These are phyloP conservation scores for Lactarius akahatsu DNA, from an alignment of 768 basidiomycete species.

Conservation along the genomic window DNA sequence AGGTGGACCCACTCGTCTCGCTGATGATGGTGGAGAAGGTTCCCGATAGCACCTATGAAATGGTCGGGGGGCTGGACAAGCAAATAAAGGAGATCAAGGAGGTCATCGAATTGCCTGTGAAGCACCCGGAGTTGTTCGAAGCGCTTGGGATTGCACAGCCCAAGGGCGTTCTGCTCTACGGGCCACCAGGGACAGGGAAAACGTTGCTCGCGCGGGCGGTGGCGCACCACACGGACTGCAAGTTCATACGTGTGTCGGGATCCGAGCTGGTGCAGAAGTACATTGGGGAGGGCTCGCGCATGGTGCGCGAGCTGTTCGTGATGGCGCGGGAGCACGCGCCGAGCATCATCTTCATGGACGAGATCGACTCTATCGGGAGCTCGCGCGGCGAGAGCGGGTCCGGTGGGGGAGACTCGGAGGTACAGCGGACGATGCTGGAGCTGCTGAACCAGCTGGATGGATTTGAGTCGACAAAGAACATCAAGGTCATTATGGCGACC, in stretches of 20 bases:
- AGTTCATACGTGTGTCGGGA: conserved; percentile 94
- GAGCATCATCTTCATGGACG: conserved; percentile 99
- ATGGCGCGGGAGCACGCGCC: conserved; percentile 98
- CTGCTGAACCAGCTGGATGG: conserved; percentile 65
- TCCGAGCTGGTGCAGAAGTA: conserved; percentile 97
- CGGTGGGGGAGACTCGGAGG: conserved; percentile 63
- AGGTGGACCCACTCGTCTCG: conserved; percentile 96
- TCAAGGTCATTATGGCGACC: conserved; percentile 94
- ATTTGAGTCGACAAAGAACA: conserved; percentile 74
- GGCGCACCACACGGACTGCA: conserved; percentile 96
- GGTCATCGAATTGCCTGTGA: conserved; percentile 96
- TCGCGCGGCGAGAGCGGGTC: conserved; percentile 79
- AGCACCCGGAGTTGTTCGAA: conserved; percentile 94
- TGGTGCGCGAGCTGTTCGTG: conserved; percentile 97
- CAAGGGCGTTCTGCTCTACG: conserved; percentile 93
- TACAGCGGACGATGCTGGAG: conserved; percentile 67
- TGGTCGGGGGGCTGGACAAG: conserved; percentile 98
- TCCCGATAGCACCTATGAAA: conserved; percentile 98
- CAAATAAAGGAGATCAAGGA: conserved; percentile 99
- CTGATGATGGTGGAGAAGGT: conserved; percentile 99
- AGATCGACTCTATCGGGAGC: conserved; percentile 96
- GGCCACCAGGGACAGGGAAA: conserved; percentile 96
- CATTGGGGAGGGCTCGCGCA: conserved; percentile 93
- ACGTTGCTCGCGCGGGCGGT: conserved; percentile 93
- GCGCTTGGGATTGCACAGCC: conserved; percentile 95